Evolutionary conservation across 768 basidiomycete genomes (phyloP), one percentile per base, ranked within the genome.

Genomic region (Rhodotorula sphaerocarpa): DNA sequence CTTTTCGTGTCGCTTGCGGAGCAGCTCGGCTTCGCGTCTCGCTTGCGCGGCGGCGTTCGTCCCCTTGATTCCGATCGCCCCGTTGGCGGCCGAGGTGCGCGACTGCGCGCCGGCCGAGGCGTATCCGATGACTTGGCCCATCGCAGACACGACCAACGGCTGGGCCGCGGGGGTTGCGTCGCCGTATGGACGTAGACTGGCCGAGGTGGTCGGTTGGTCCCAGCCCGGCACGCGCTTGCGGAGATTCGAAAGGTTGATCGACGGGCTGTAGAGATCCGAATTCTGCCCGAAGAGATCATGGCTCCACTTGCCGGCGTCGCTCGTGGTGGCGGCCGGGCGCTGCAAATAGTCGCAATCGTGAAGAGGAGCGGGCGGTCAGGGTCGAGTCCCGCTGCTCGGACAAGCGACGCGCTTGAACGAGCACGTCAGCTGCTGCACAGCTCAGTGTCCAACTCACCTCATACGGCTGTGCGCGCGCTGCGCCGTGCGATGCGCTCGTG

Each of bases 231-330:
- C 14, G 9, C 55, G 31, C 21, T 31, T 6, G 23, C 41, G 41
- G 30, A 61, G 30, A 30, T 47, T 42, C 3, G 28, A 10, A 10
- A 57, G 15, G 61, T 70, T 70, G 46, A 71, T 3, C 7, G 46
- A 2, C n/a, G 70, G 70, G 11, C 2, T 7, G 59, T 68, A 68
- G 14, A 68, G 51, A 52, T 61, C 30, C 1, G 67, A 69, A 23
- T n/a, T 46, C 7, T 39, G 9, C 21, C 50, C 55, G 28, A 71
- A 71, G 16, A 71, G 61, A 59, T 71, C 70, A 55, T 69, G 66
- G 55, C 60, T 45, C 70, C 70, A 71, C 41, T 69, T 65, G 23
- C 58, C 53, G 28, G 48, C 18, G 18, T 45, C 31, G 5, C 28
- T 3, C 20, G 53, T 2, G 23, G 55, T 7, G 11, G 61, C n/a